These are phyloP conservation scores for Coemansia sp. DNA, from an alignment of 192 early-diverging fungal species.

Conservation along the genomic window DNA sequence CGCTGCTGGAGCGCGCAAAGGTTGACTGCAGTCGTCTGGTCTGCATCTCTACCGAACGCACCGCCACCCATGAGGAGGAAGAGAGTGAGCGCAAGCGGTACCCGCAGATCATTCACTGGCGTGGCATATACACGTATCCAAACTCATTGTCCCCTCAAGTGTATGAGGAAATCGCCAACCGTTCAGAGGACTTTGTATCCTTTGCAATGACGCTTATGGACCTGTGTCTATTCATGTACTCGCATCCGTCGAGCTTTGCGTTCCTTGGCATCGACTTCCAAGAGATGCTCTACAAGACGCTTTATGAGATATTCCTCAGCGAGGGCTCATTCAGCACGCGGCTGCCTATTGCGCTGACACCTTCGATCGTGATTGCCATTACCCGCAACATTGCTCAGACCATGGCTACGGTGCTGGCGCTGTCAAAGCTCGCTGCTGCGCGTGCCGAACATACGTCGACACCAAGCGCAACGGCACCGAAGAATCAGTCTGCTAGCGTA, in stretches of 20 bases:
- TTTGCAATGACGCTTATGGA: constrained; percentile 53
- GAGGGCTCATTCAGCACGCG: constrained; percentile 46
- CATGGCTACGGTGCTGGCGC: constrained; percentile 46
- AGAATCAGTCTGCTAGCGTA: constrained; percentile 12
- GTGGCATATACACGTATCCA: constrained; percentile 36
- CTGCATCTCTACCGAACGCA: constrained; percentile 47
- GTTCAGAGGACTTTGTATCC: constrained; percentile 46
- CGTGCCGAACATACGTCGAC: not conserved
- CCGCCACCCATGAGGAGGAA: constrained; percentile 33
- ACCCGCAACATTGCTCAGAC: constrained; percentile 52
- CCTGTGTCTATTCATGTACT: constrained; percentile 53
- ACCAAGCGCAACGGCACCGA: not conserved
- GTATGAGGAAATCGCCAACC: constrained; percentile 45
- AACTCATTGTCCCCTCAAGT: constrained; percentile 52
- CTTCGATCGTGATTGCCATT: constrained; percentile 42
- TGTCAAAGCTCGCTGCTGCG: constrained; percentile 21
- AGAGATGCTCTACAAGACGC: constrained; percentile 53
- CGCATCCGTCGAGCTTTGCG: constrained; percentile 51
- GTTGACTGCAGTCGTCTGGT: constrained; percentile 50
- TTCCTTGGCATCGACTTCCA: constrained; percentile 47
- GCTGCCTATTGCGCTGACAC: constrained; percentile 41
- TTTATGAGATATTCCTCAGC: constrained; percentile 47
- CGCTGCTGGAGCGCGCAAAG: constrained; percentile 42
- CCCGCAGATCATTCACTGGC: constrained; percentile 52
- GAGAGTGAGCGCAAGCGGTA: constrained; percentile 26